Base-by-base conservation (phyloP, 2,329 filamentous ascomycete genomes). In the Aureobasidium mangrovei region DNA sequence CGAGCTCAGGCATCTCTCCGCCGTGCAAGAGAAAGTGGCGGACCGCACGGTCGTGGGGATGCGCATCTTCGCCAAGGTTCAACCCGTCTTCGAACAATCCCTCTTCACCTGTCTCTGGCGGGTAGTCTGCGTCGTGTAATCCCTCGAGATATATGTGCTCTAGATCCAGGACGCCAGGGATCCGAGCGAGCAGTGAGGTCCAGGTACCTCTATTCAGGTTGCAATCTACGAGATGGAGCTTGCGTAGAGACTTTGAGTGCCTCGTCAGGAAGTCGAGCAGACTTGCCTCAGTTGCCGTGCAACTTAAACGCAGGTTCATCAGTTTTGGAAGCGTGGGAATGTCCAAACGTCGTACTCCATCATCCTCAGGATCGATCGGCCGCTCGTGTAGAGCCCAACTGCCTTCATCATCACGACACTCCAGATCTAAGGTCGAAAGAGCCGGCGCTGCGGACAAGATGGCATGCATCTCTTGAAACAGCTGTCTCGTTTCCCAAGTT, bases 121-220 rank as follows among this genome's bases (percentile, higher is more conserved):
- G 36, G 9, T 49, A 49, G 7, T 49, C 28, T 4, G 39, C 46
- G n/a, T 49, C 46, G 28, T 58, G 59, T 24, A 64, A 40, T 12
- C 56, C 59, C 36, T 62, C 61, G n/a, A 61, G 35, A 44, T 63
- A 60, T 1, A 63, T 55, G 26, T 56, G 52, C 24, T 59, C 48
- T 26, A 64, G 53, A 4, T 54, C 43, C 12, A 63, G 39, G 3
- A 59, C 49, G n/a, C 52, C 39, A 4, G 61, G 60, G 4, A 64
- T 57, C 36, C 59, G 43, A 35, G 53, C 52, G 10, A 62, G 54
- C 24, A 52, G 29, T 12, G 38, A 42, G 6, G 39, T 24, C 47
- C 47, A 52, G 5, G 38, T 42, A 29, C 47, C 47, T 1, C 7
- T 28, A 6, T 35, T 42, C 18, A 52, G 1, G 6, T 52, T 29